Percentiles rank a stretch among this genome's conserved stretches.
Evolutionary conservation across 768 basidiomycete genomes (phyloP).

Genomic region (Dacryopinax spathularia): DNA sequence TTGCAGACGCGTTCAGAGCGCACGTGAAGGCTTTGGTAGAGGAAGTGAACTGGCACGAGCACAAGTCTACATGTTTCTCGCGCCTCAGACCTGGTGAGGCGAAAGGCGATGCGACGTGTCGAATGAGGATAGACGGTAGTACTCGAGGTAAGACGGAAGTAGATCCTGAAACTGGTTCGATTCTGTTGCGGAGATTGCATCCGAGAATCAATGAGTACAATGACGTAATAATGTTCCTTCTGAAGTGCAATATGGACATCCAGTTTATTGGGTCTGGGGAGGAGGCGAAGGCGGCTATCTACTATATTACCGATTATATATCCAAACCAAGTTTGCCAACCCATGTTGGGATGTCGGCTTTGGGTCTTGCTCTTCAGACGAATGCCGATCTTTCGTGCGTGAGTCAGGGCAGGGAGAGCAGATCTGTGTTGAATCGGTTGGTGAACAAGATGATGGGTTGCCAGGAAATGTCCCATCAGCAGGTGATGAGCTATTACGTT

Average conservation of each 20-base stretch:
- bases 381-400: constrained; percentile 15
- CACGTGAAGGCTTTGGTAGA: constrained; percentile 19
- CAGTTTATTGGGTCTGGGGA: constrained; percentile 32
- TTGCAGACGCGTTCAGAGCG: constrained; percentile 4
- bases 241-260: constrained; percentile 36
- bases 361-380: constrained; percentile 25
- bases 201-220: constrained; percentile 35
- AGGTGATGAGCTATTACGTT: constrained; percentile 26
- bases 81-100: not conserved
- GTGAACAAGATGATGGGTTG: constrained; percentile 26
- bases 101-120: not conserved
- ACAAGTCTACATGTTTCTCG: not conserved
- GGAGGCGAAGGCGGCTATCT: constrained; percentile 30
- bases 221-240: constrained; percentile 23
- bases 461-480: constrained; percentile 31
- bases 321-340: constrained; percentile 31
- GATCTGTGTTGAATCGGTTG: constrained; percentile 27
- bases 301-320: constrained; percentile 40
- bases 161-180: constrained; percentile 13
- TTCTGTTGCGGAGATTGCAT: constrained; percentile 25
- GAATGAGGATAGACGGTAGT: not conserved
- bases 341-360: constrained; percentile 29
- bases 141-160: constrained; percentile 12
- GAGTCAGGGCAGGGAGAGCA: constrained; percentile 16
- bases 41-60: constrained; percentile 23